Base-by-base conservation (phyloP, 1,284 basidiomycete species). In the Fomitiporia mediterranea region DNA sequence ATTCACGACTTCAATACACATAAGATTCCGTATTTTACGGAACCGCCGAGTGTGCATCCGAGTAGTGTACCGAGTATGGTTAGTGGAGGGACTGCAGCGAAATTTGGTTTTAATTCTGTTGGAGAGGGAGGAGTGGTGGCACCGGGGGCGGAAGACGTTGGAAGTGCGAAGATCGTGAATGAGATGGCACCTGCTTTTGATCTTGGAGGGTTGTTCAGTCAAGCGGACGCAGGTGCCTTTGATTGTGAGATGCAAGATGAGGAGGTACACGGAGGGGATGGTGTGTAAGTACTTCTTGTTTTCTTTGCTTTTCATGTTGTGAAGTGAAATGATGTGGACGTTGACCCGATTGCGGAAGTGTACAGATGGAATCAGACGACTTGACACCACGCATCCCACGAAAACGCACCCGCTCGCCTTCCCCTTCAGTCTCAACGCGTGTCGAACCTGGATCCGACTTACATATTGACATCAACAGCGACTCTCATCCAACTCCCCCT, bases 1-100 rank as follows among this genome's bases (percentile, higher is more conserved):
- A 72, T 99, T 3, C 83, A 80, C 47, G 96, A 99, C 69, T 98
- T 96, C 95, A 98, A 98, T 67, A 84, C 91, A 61, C 94, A 98
- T 65, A 94, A 94, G 67, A 98, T 98, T 25, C 87, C 89, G 0
- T 98, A 93, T 72, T 90, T 80, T 71, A 91, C 92, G 1, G 69
- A 75, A 1, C 91, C 94, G 2, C 95, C 96, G 0, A 67, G 74
- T 2, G 68, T 91, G 2, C 92, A 94, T 66, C 83, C 87, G 0
- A 91, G 90, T 1, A 78, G 81, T 25, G 74, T 87, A 58, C 89
- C 82, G 21, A 82, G 82, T 3, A 77, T 72, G 4, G 70, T 80
- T 69, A 59, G 63, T 48, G 37, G 48, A 59, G 0, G 30, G 5
- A 21, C 51, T 7, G 43, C 55, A 8, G 50, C 50, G 25, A 60